Evolutionary conservation across 148 eudicot genomes (phyloP).

Genomic region (Chenopodium quinoa): DNA sequence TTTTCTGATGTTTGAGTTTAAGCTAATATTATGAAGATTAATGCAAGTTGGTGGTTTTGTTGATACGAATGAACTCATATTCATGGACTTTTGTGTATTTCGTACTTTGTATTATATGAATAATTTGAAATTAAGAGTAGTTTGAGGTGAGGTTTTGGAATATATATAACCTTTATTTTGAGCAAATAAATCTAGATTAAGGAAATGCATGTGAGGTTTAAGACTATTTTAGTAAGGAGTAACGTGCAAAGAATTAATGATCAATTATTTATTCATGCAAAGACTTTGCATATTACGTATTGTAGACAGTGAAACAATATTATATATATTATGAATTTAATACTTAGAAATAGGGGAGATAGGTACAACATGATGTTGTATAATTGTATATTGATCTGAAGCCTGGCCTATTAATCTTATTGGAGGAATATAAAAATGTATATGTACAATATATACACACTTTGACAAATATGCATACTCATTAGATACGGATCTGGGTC

Average conservation of each 20-base stretch:
- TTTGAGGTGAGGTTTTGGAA: not conserved
- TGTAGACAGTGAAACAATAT: too few relatives aligned
- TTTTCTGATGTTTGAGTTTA: not conserved
- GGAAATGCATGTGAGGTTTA: not conserved
- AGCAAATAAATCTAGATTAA: not conserved
- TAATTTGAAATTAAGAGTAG: not conserved
- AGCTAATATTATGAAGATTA: not conserved
- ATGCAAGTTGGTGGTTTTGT: not conserved
- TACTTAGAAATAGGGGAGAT: too few relatives aligned
- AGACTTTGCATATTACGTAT: not conserved
- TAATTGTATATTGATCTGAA: too few relatives aligned
- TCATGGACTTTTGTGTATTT: not conserved
- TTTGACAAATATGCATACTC: too few relatives aligned
- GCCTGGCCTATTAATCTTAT: too few relatives aligned
- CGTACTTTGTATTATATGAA: not conserved
- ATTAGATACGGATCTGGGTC: too few relatives aligned
- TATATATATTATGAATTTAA: too few relatives aligned
- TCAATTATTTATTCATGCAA: not conserved
- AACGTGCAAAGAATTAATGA: not conserved
- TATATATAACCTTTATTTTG: not conserved
- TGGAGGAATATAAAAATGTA: too few relatives aligned
- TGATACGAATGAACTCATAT: not conserved
- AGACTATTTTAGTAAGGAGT: too few relatives aligned
- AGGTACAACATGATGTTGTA: too few relatives aligned
- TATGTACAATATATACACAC: too few relatives aligned